Percentiles rank a stretch among this genome's conserved stretches.
Evolutionary conservation across 176 grass and related monocot species (phyloP).

Genomic region (Carex myosuroides): DNA sequence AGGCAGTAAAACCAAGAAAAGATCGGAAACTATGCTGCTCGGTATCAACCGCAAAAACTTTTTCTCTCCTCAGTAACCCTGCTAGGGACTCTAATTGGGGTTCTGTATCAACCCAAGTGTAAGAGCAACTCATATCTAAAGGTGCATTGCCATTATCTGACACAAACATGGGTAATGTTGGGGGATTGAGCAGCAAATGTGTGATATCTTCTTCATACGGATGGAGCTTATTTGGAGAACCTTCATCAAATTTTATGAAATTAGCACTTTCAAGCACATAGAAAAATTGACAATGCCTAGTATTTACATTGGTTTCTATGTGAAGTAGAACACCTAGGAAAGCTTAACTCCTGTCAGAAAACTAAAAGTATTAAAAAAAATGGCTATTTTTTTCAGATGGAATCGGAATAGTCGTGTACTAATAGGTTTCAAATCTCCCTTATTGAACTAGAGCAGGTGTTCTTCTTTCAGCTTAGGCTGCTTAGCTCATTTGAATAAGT

Average conservation of each 20-base stretch:
- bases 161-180: conserved; percentile 28
- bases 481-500: not conserved
- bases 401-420: not conserved
- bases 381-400: not conserved
- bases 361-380: not conserved
- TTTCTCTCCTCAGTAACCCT: conserved; percentile 39
- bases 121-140: conserved; percentile 31
- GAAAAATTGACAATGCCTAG: not conserved
- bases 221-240: conserved; percentile 46
- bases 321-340: not conserved
- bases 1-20: conserved; percentile 90
- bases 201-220: conserved; percentile 73
- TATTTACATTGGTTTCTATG: not conserved
- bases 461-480: not conserved
- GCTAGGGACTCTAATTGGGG: conserved; percentile 50
- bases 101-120: conserved; percentile 77
- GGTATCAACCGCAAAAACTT: conserved; percentile 74
- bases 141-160: conserved; percentile 22
- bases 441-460: not conserved
- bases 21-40: conserved; percentile 92
- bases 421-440: not conserved
- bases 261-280: conserved; percentile 5
- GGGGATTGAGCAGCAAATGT: conserved; percentile 49
- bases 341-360: not conserved
- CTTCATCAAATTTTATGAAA: conserved; percentile 33